Evolutionary conservation across 2,329 filamentous ascomycete species (phyloP).

Genomic region (Metarhizium rileyi): DNA sequence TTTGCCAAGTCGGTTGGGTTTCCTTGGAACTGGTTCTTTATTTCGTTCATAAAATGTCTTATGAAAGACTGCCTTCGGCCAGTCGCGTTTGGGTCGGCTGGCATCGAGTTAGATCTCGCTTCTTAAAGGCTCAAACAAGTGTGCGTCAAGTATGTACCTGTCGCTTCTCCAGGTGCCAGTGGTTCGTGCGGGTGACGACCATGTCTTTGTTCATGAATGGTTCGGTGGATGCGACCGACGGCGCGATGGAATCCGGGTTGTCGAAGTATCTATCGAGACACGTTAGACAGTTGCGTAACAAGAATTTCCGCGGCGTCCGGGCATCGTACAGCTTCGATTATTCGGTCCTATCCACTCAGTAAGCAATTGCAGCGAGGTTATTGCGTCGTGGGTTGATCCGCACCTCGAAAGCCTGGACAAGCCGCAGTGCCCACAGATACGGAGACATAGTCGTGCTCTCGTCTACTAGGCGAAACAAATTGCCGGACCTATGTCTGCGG

Average conservation of each 20-base stretch:
- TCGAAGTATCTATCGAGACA: constrained; percentile 32
- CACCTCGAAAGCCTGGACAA: constrained; percentile 26
- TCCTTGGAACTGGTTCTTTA: constrained; percentile 39
- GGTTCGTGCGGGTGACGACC: constrained; percentile 42
- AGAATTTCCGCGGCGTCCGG: neutral
- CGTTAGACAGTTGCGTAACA: constrained; percentile 2
- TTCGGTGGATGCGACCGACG: constrained; percentile 42
- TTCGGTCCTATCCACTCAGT: constrained; percentile 18
- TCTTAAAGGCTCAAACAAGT: neutral
- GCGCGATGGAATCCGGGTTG: constrained; percentile 42
- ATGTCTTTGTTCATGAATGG: constrained; percentile 37
- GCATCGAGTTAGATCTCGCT: neutral
- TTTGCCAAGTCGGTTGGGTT: constrained; percentile 29
- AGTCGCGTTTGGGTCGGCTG: constrained; percentile 23
- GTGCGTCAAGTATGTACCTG: constrained; percentile 23
- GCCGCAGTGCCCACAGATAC: constrained; percentile 23
- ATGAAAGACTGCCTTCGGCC: constrained; percentile 25
- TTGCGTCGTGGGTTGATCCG: neutral
- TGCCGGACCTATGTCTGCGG: neutral
- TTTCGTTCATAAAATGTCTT: constrained; percentile 39
- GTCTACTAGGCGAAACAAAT: neutral
- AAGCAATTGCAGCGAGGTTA: constrained; percentile 7
- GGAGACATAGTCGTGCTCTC: constrained; percentile 18
- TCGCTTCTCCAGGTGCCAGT: constrained; percentile 41
- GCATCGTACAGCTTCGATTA: constrained; percentile 21